Percentiles rank a stretch among this genome's conserved stretches.
These are phyloP conservation scores for Rhizopus sp. DNA, from an alignment of 371 early-diverging fungal species.

Conservation along the genomic window DNA sequence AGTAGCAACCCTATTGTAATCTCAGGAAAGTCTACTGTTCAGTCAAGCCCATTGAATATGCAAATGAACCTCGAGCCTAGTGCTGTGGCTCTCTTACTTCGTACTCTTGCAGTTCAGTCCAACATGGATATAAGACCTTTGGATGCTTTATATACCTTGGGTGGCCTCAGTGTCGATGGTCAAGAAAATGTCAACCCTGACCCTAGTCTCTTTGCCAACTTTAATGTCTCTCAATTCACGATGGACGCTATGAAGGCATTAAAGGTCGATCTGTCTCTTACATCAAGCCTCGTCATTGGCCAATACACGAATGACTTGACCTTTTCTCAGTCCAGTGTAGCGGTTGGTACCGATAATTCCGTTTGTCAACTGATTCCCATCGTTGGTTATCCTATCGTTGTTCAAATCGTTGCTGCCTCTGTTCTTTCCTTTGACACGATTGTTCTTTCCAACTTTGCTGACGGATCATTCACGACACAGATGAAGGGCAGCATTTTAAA, in stretches of 20 bases:
- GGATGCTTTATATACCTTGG: slow-evolving; percentile 49
- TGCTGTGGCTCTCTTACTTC: slow-evolving; percentile 44
- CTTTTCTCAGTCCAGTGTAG: slow-evolving; percentile 50
- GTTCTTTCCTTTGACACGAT: slow-evolving; percentile 47
- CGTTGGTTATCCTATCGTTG: slow-evolving; percentile 53
- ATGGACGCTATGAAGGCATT: slow-evolving; percentile 54
- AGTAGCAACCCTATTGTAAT: slow-evolving; percentile 38
- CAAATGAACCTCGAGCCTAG: slow-evolving; percentile 44
- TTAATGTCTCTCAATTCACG: slow-evolving; percentile 49
- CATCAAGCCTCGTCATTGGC: slow-evolving; percentile 49
- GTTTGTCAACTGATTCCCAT: slow-evolving; percentile 52
- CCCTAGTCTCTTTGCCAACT: slow-evolving; percentile 38
- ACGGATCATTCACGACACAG: slow-evolving; percentile 46
- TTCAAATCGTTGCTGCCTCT: slow-evolving; percentile 53
- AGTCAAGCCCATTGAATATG: slow-evolving; percentile 37
- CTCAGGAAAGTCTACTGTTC: slow-evolving; percentile 32
- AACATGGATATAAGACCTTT: slow-evolving; percentile 44
- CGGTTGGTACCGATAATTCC: slow-evolving; percentile 42
- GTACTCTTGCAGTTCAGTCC: slow-evolving; percentile 46
- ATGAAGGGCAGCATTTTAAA: slow-evolving; percentile 54
- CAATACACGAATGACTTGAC: slow-evolving; percentile 47
- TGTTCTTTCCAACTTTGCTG: slow-evolving; percentile 47
- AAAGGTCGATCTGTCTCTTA: slow-evolving; percentile 49
- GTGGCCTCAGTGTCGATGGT: slow-evolving; percentile 41
- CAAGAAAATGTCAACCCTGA: slow-evolving; percentile 36